Evolutionary conservation across 768 basidiomycete genomes (phyloP).

Genomic region (Sporobolomyces pararoseus): DNA sequence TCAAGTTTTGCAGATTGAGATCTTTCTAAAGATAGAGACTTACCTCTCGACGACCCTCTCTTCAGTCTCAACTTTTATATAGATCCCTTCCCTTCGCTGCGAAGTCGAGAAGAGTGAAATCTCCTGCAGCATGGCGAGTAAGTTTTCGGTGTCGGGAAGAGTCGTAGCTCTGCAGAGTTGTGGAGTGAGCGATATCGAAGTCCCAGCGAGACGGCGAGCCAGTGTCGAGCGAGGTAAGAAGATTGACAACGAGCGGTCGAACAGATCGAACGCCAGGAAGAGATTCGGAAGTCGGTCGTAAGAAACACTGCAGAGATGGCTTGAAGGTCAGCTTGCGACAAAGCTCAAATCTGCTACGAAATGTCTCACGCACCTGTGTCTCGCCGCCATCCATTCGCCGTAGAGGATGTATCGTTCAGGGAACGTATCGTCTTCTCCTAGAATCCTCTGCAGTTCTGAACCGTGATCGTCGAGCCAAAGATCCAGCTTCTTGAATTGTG

Average conservation of each 20-base stretch:
- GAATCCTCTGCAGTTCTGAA: constrained; percentile 44
- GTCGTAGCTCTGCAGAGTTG: constrained; percentile 52
- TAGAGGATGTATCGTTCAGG: constrained; percentile 61
- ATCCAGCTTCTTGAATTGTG: constrained; percentile 61
- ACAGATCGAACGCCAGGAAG: constrained; percentile 62
- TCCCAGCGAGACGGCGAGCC: background rate
- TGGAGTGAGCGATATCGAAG: constrained; percentile 53
- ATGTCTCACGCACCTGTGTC: constrained; percentile 52
- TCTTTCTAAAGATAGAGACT: constrained; percentile 22
- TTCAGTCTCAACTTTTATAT: constrained; percentile 57
- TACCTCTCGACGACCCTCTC: constrained; percentile 26
- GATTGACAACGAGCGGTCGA: constrained; percentile 53
- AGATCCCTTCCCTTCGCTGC: constrained; percentile 55
- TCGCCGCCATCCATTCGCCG: constrained; percentile 64
- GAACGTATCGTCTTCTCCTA: constrained; percentile 54
- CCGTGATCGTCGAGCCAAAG: constrained; percentile 58
- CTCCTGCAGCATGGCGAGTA: constrained; percentile 51
- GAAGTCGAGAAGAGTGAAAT: background rate
- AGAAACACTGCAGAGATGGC: constrained; percentile 49
- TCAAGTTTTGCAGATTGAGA: too few relatives aligned
- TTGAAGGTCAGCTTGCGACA: too few relatives aligned
- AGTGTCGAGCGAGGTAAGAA: constrained; percentile 27
- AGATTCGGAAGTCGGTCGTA: constrained; percentile 58
- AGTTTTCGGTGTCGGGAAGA: background rate
- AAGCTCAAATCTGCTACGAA: too few relatives aligned